Percentiles rank a stretch among this genome's conserved stretches.
Evolutionary conservation across 768 basidiomycete species (phyloP).

Genomic region (Boletus sensibilis): DNA sequence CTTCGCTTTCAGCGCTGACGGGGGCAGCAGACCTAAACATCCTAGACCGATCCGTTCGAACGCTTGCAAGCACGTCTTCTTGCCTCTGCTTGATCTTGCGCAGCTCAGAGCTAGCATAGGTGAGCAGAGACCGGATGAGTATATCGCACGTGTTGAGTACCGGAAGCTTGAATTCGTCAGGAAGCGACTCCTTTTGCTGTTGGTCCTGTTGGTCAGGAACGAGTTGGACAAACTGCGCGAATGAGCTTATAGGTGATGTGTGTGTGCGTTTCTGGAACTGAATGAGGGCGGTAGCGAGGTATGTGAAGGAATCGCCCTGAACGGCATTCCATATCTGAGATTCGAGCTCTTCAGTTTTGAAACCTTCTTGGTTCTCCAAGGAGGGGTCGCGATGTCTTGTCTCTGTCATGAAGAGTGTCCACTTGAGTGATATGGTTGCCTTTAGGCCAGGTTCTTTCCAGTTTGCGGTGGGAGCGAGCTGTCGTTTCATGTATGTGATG

Average conservation of each 20-base stretch:
- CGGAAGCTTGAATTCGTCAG: conserved; percentile 47
- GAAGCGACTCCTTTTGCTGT: conserved; percentile 37
- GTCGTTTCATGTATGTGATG: conserved; percentile 59
- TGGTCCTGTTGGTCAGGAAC: conserved; percentile 38
- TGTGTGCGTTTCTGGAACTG: conserved; percentile 46
- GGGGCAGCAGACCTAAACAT: conserved; percentile 44
- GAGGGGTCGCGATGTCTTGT: conserved; percentile 65
- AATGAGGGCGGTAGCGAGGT: conserved; percentile 59
- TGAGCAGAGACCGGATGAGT: conserved; percentile 68
- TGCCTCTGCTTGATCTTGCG: conserved; percentile 88
- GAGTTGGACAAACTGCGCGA: conserved; percentile 40
- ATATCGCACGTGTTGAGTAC: conserved; percentile 67
- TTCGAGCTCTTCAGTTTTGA: conserved; percentile 78
- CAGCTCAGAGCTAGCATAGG: conserved; percentile 75
- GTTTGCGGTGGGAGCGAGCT: conserved; percentile 46
- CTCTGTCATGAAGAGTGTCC: conserved; percentile 83
- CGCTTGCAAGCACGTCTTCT: conserved; percentile 76
- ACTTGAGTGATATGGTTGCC: conserved; percentile 75
- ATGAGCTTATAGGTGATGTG: conserved; percentile 35
- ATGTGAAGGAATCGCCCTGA: conserved; percentile 77
- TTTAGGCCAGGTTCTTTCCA: conserved; percentile 76
- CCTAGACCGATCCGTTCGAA: conserved; percentile 61
- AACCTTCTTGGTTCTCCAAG: conserved; percentile 62
- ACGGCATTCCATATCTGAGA: conserved; percentile 80
- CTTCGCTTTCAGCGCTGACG: conserved; percentile 41